Conservation (phyloP, 2,329 filamentous ascomycete genomes). For the Drechmeria coniospora region DNA sequence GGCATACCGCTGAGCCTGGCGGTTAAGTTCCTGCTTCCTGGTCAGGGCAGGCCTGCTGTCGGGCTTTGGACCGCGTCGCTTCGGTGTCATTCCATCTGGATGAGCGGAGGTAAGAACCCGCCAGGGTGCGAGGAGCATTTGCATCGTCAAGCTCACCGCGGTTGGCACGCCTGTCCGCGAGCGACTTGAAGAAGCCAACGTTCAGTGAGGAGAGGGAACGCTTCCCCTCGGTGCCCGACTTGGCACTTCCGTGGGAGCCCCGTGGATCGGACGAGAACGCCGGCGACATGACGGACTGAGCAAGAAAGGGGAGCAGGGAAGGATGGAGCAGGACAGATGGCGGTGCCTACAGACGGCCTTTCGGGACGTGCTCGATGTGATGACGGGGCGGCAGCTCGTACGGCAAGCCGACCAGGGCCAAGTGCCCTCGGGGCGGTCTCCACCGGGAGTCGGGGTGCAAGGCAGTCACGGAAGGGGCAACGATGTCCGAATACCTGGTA, state of each 20-base stretch:
- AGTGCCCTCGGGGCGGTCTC: too few species aligned
- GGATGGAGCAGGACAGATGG: neutral
- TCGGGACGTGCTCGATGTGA: too few species aligned
- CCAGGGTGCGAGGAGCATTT: neutral
- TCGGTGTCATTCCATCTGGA: slow-evolving; percentile 68
- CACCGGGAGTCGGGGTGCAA: too few species aligned
- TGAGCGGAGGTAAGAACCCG: too few species aligned
- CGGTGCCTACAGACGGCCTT: too few species aligned
- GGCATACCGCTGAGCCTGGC: slow-evolving; percentile 79
- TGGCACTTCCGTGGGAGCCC: too few species aligned
- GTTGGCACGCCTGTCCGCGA: slow-evolving; percentile 61
- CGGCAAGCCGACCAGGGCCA: too few species aligned
- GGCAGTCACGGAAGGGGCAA: too few species aligned
- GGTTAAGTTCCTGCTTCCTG: slow-evolving; percentile 80
- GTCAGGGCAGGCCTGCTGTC: slow-evolving; percentile 92
- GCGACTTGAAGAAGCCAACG: slow-evolving; percentile 48
- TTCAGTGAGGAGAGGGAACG: slow-evolving; percentile 30
- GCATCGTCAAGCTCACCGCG: slow-evolving; percentile 39
- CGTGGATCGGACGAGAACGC: slow-evolving; percentile 29
- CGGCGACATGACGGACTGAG: slow-evolving; percentile 26
- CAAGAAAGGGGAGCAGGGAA: neutral
- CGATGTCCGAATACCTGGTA: too few species aligned
- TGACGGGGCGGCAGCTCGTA: too few species aligned
- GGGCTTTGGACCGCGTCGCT: slow-evolving; percentile 85
- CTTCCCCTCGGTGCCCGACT: slow-evolving; percentile 19